Percentiles rank a stretch among this genome's conserved stretches.
phyloP scores from a whole-genome alignment of 768 basidiomycete genomes.

The Glaciozyma antarctica region DNA sequence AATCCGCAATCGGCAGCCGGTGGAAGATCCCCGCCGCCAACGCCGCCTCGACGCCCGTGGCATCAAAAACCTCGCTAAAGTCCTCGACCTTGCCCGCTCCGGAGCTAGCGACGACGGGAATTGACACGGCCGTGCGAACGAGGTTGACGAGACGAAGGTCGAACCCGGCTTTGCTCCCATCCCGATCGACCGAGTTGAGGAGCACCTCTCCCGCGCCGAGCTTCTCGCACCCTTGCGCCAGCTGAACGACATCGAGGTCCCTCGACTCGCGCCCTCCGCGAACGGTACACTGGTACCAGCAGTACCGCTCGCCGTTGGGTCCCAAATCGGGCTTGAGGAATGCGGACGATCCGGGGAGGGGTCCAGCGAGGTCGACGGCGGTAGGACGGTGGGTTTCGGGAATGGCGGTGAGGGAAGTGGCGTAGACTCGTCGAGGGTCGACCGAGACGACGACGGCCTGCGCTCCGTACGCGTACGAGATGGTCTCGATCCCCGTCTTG shows the following conservation, averaged over 20 bases:
- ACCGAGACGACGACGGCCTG: constrained; percentile 97
- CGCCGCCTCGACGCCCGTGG: constrained; percentile 67
- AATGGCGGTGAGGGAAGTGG: constrained; percentile 46
- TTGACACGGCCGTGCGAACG: constrained; percentile 63
- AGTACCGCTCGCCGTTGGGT: constrained; percentile 53
- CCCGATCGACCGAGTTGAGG: constrained; percentile 91
- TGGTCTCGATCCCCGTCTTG: constrained; percentile 77
- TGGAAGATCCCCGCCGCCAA: constrained; percentile 98
- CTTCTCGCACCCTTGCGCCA: constrained; percentile 78
- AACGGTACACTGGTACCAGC: constrained; percentile 99
- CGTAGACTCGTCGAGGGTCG: constrained; percentile 79
- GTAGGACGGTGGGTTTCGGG: constrained; percentile 45
- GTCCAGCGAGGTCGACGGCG: constrained; percentile 33
- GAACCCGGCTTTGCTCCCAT: constrained; percentile 86
- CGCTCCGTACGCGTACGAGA: constrained; percentile 78
- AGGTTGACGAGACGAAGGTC: constrained; percentile 72
- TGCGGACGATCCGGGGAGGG: constrained; percentile 38
- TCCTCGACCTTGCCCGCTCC: constrained; percentile 76
- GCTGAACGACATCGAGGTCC: constrained; percentile 74
- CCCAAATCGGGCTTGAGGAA: constrained; percentile 38
- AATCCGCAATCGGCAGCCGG: constrained; percentile 62
- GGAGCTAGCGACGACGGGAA: constrained; percentile 90
- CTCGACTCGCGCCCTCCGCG: constrained; percentile 79
- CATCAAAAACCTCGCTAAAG: constrained; percentile 75
- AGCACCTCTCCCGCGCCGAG: constrained; percentile 93